Base-by-base conservation (phyloP, 176 grass and related monocot genomes). In the Oryza australiensis region DNA sequence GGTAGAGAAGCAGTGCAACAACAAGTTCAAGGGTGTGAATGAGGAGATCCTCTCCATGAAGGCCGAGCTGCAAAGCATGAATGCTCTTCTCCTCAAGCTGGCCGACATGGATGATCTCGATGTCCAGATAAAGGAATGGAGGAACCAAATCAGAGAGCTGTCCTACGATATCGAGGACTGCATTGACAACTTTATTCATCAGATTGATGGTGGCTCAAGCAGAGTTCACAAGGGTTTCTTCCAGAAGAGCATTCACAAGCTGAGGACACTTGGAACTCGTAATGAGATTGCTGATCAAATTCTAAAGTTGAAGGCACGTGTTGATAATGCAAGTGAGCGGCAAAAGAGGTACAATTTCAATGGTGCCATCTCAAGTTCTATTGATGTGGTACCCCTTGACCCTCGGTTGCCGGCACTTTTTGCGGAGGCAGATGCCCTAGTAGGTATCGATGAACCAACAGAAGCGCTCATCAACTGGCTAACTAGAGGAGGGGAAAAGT, bases 41-140 rank as follows among this genome's bases (percentile, higher is more conserved):
- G 4, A 49, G 3, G 73, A 76, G 73, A 76, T 76, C 15, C 1
- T 53, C 33, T 57, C 15, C 42, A 5, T 76, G 33, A 76, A 59
- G 53, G n/a, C 26, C 3, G 73, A 76, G 20, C 53, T 76, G 6
- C 30, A 42, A 15, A 76, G 73, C 73, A 48, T 76, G 42, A 76
- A 49, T 12, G 73, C 73, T 11, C 1, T 57, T 4, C 73, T 76
- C 30, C 20, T 23, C 1, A 60, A 76, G 15, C 9, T 76, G 42
- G 48, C 18, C 8, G 18, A 53, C 48, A 53, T 32, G 42, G 53
- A 68, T 20, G 66, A 68, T 9, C 66, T 68, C 0, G 18, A 68
- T 38, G 8, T 68, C 66, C 66, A 68, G 32, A 9, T 68, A 6
- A 68, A 68, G 32, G 66, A 68, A 33, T 46, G 43, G 35, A 66